Evolutionary conservation across 768 basidiomycete genomes (phyloP), one percentile per base, ranked within the genome.

Genomic region (Vishniacozyma victoriae): DNA sequence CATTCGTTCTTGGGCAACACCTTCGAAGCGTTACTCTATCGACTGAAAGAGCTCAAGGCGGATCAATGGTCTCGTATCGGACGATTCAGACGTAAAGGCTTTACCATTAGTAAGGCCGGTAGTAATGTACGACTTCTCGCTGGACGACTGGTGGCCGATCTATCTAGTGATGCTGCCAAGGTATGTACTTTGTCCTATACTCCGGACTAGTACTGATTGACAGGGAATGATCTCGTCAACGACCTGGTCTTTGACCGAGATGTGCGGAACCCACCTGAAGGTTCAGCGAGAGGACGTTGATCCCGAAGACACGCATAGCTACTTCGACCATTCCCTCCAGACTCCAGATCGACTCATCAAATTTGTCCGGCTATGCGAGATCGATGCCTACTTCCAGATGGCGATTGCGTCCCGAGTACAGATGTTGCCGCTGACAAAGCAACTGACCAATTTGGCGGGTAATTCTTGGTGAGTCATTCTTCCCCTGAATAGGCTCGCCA

Each of bases 341-440:
- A 79, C 79, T 1, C 85, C 91, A 0, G 83, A 85, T 39, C 76
- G 79, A 29, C 76, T 99, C 52, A 75, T 95, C 57, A 87, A 83
- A 15, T 99, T 95, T 63, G 83, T 95, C 12, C 79, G 83, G 24
- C 89, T 95, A 62, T 95, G 92, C 67, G 95, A 96, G 64, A 78
- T 95, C 35, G 95, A 99, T 64, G 87, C 91, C 3, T 92, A 87
- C 74, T 87, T 88, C 67, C 89, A 96, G 60, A 96, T 97, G 93
- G 95, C 93, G 0, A 87, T 99, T 47, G 84, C 87, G 0, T 77
- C 83, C 22, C 90, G 95, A 69, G 92, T 99, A 0, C 93, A 99
- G 67, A 85, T 95, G 50, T 66, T 97, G 31, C 87, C 92, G 2
- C 71, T 99, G 61, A 96, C 95, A 0, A 84, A 82, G 64, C 95